These are phyloP conservation scores for Pseudozyma flocculosa DNA, from an alignment of 1,284 basidiomycete genomes.

Conservation along the genomic window DNA sequence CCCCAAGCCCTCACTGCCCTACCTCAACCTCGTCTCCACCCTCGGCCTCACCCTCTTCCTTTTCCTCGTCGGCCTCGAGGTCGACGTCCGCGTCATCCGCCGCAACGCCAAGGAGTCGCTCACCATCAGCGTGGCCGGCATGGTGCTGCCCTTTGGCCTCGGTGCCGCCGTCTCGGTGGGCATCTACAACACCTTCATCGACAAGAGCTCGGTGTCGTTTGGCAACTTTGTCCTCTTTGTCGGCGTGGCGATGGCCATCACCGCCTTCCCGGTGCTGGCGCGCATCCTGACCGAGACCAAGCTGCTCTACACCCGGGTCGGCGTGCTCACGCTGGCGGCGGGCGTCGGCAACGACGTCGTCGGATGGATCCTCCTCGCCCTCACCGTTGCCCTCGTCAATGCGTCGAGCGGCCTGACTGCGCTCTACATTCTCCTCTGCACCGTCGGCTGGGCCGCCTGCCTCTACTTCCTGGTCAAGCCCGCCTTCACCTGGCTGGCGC, in stretches of 20 bases:
- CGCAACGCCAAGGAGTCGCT: conserved; percentile 43
- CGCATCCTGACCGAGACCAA: conserved; percentile 64
- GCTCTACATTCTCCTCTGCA: conserved; percentile 76
- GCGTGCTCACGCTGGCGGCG: conserved; percentile 86
- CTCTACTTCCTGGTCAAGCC: conserved; percentile 73
- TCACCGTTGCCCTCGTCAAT: conserved; percentile 87
- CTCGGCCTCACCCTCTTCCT: conserved; percentile 70
- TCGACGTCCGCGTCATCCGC: conserved; percentile 76
- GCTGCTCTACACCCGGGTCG: conserved; percentile 87
- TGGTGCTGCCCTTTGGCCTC: conserved; percentile 77
- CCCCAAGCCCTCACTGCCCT: conserved; percentile 66
- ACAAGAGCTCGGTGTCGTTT: conserved; percentile 65
- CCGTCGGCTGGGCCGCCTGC: conserved; percentile 77
- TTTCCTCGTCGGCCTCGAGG: conserved; percentile 87
- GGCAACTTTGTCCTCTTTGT: conserved; percentile 92
- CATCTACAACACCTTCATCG: conserved; percentile 78
- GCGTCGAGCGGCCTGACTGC: conserved; percentile 71
- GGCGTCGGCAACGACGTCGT: conserved; percentile 83
- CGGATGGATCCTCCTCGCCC: conserved; percentile 69
- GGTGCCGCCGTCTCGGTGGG: conserved; percentile 79
- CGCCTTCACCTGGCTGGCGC: conserved; percentile 71
- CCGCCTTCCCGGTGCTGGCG: conserved; percentile 80
- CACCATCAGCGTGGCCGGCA: conserved; percentile 66
- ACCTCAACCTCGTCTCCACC: conserved; percentile 83
- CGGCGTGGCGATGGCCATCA: conserved; percentile 87